Percentiles rank a stretch among this genome's conserved stretches.
Evolutionary conservation across 345 rosid species (phyloP).

Genomic region (Hibiscus trionum): DNA sequence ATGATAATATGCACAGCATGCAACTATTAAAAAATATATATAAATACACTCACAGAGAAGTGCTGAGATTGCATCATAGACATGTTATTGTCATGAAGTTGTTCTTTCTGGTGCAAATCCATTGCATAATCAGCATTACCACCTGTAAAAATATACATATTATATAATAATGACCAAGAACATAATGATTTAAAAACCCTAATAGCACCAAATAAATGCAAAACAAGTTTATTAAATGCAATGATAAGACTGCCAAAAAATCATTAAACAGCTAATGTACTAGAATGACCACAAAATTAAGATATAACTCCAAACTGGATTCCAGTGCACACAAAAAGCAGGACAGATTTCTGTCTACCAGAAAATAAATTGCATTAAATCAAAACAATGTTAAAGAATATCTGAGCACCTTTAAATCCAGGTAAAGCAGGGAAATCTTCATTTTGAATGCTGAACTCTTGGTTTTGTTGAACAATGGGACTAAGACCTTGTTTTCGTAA

Average conservation of each 20-base stretch:
- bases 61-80: conserved; percentile 98
- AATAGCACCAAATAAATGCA: background rate
- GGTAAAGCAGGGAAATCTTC: conserved; percentile 99
- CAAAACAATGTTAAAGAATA: conserved; percentile 1
- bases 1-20: background rate
- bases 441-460: conserved; percentile 98
- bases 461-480: conserved; percentile 92
- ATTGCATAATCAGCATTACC: conserved; percentile 85
- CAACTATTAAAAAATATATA: background rate
- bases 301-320: background rate
- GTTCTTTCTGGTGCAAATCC: conserved; percentile 95
- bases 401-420: conserved; percentile 78
- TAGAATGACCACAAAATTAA: background rate
- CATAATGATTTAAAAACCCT: background rate
- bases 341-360: background rate
- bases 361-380: background rate
- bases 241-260: background rate
- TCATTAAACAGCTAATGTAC: background rate
- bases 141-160: conserved; percentile 40
- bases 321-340: background rate
- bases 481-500: conserved; percentile 78
- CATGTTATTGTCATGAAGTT: conserved; percentile 82
- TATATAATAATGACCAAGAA: conserved; percentile 29
- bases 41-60: conserved; percentile 61
- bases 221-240: background rate